phyloP scores from a whole-genome alignment of 805 yeast genomes.

The Starmerella kuoi region DNA sequence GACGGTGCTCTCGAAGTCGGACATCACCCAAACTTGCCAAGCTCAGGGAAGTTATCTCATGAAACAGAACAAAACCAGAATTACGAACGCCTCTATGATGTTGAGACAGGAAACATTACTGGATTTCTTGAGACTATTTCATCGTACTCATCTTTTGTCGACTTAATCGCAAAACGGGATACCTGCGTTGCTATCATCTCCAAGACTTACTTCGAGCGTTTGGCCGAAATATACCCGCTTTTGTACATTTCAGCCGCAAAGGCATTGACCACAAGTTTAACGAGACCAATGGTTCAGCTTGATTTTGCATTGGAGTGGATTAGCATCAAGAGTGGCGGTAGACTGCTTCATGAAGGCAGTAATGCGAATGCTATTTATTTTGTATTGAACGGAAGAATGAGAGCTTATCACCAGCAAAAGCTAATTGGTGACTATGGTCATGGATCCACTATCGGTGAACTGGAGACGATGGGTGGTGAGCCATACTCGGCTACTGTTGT shows the following conservation, averaged over 20 bases:
- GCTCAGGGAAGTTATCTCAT: not conserved
- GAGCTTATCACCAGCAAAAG: constrained; percentile 16
- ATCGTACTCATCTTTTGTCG: constrained; percentile 59
- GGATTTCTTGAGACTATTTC: constrained; percentile 76
- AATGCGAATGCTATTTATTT: constrained; percentile 58
- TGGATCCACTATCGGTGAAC: constrained; percentile 90
- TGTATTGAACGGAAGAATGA: constrained; percentile 18
- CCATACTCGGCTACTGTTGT: constrained; percentile 50
- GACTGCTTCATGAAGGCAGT: constrained; percentile 69
- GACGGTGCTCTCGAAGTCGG: constrained; percentile 64
- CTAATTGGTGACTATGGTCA: constrained; percentile 74
- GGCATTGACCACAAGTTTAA: constrained; percentile 52
- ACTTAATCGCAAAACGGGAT: constrained; percentile 48
- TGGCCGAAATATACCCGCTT: constrained; percentile 65
- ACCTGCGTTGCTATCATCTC: constrained; percentile 63
- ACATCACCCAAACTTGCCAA: constrained; percentile 29
- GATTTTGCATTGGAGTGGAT: constrained; percentile 95
- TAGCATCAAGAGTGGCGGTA: constrained; percentile 75
- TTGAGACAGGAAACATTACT: constrained; percentile 68
- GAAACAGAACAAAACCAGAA: not conserved
- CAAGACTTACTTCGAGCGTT: constrained; percentile 44
- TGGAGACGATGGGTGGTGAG: constrained; percentile 77
- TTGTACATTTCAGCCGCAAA: constrained; percentile 69
- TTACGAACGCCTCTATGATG: constrained; percentile 36
- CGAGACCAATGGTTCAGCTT: constrained; percentile 54